Evolutionary conservation across 2,329 filamentous ascomycete genomes (phyloP).

Genomic region (Domatiomyces globalis): DNA sequence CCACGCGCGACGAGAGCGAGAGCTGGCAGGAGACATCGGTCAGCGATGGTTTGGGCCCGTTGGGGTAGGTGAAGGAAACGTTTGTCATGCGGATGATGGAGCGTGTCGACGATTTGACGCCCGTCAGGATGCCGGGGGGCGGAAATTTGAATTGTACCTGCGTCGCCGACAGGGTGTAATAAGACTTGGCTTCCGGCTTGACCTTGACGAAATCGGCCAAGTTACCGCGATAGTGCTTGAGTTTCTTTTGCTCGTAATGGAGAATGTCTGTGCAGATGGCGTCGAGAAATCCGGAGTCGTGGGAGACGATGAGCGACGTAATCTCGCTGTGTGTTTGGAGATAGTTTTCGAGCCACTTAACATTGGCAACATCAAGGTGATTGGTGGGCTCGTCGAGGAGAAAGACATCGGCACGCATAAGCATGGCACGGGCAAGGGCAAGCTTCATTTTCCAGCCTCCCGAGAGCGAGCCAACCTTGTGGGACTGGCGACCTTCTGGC

Average conservation of each 20-base stretch:
- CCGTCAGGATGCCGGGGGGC: conserved; percentile 79
- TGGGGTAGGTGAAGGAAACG: conserved; percentile 88
- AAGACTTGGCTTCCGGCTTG: conserved; percentile 89
- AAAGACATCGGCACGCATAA: conserved; percentile 90
- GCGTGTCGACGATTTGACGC: conserved; percentile 88
- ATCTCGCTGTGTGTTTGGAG: conserved; percentile 92
- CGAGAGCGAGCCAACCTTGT: conserved; percentile 85
- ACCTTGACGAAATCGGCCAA: conserved; percentile 61
- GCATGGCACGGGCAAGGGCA: conserved; percentile 86
- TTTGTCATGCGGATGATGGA: conserved; percentile 92
- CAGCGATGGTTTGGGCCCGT: conserved; percentile 73
- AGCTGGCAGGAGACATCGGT: conserved; percentile 76
- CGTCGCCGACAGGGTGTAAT: conserved; percentile 85
- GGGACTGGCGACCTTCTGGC: conserved; percentile 72
- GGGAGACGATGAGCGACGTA: conserved; percentile 91
- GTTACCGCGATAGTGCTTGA: conserved; percentile 43
- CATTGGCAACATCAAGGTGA: conserved; percentile 90
- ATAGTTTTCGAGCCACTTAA: conserved; percentile 91
- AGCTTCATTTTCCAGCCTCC: conserved; percentile 99
- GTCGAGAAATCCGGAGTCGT: conserved; percentile 96
- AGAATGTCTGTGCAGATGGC: conserved; percentile 98
- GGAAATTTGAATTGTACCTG: conserved; percentile 97
- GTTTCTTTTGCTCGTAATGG: conserved; percentile 97
- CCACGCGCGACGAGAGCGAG: conserved; percentile 77
- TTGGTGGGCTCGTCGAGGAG: conserved; percentile 98